Evolutionary conservation across 2,329 filamentous ascomycete species (phyloP).

Genomic region (Sporothrix humicola): DNA sequence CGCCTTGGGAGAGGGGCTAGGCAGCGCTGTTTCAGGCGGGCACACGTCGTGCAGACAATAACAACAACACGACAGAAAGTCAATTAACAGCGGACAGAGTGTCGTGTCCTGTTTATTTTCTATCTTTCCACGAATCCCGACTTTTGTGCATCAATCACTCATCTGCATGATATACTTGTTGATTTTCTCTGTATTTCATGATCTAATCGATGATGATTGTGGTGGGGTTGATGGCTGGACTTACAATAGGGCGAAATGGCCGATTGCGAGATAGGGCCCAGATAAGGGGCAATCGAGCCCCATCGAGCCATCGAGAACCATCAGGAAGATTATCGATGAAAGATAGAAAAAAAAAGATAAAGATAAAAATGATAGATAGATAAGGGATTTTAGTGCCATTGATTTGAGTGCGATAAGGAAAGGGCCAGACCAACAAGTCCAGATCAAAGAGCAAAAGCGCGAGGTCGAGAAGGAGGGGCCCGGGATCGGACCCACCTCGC

Average conservation of each 20-base stretch:
- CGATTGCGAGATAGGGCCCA: conserved; percentile 16
- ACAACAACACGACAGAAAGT: not conserved
- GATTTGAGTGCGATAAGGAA: not conserved
- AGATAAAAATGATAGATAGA: not conserved
- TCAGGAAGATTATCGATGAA: not conserved
- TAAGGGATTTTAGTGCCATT: not conserved
- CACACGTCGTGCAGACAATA: not conserved
- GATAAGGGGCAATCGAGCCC: not conserved
- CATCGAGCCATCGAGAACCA: conserved; percentile 14
- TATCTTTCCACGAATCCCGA: not conserved
- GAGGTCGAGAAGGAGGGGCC: conserved; percentile 20
- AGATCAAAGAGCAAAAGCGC: not conserved
- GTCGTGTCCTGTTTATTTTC: conserved; percentile 1
- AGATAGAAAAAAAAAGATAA: not conserved
- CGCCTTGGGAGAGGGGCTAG: conserved; percentile 3
- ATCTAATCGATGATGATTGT: not conserved
- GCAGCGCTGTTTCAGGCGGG: conserved; percentile 22
- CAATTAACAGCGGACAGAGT: too few species aligned
- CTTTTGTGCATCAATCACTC: not conserved
- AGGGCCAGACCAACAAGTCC: conserved; percentile 7
- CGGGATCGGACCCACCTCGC: conserved; percentile 18
- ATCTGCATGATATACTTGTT: conserved; percentile 6
- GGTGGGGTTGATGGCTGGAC: conserved; percentile 2
- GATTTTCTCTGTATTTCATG: not conserved
- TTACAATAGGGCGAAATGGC: not conserved